Evolutionary conservation across 345 rosid genomes (phyloP).

Genomic region (Ceriops zippeliana): DNA sequence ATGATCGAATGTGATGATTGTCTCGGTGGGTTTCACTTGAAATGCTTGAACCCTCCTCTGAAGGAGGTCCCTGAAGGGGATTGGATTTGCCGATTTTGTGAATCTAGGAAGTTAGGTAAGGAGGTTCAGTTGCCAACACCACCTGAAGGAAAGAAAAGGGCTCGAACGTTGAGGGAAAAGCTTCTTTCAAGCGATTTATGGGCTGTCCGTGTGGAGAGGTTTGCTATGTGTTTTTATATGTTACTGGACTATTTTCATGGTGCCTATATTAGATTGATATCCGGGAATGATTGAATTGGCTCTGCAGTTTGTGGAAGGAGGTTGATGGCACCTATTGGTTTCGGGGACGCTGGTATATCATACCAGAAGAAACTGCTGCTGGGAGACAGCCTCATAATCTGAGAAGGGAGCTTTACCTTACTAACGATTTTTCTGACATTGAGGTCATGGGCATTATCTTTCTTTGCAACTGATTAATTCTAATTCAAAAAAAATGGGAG

Average conservation of each 20-base stretch:
- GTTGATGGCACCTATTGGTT: slow-evolving; percentile 66
- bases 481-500: too few relatives aligned
- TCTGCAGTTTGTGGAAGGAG: slow-evolving; percentile 73
- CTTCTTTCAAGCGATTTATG: slow-evolving; percentile 81
- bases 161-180: slow-evolving; percentile 79
- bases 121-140: slow-evolving; percentile 46
- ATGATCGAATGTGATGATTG: slow-evolving; percentile 95
- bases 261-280: not conserved
- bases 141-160: slow-evolving; percentile 58
- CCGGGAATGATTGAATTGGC: not conserved
- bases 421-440: slow-evolving; percentile 75
- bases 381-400: slow-evolving; percentile 81
- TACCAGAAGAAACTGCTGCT: slow-evolving; percentile 84
- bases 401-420: slow-evolving; percentile 72
- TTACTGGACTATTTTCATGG: not conserved
- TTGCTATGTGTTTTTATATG: not conserved
- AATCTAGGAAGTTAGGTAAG: slow-evolving; percentile 51
- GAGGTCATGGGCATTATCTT: slow-evolving; percentile 45
- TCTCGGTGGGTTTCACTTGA: slow-evolving; percentile 87
- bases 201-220: slow-evolving; percentile 84
- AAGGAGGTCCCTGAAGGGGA: slow-evolving; percentile 80
- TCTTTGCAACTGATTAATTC: not conserved
- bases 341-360: slow-evolving; percentile 73
- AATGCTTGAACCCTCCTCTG: slow-evolving; percentile 76
- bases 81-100: slow-evolving; percentile 79